Evolutionary conservation across 768 basidiomycete species (phyloP), one percentile per base, ranked within the genome.

Genomic region (Pulveroboletus ravenelii): DNA sequence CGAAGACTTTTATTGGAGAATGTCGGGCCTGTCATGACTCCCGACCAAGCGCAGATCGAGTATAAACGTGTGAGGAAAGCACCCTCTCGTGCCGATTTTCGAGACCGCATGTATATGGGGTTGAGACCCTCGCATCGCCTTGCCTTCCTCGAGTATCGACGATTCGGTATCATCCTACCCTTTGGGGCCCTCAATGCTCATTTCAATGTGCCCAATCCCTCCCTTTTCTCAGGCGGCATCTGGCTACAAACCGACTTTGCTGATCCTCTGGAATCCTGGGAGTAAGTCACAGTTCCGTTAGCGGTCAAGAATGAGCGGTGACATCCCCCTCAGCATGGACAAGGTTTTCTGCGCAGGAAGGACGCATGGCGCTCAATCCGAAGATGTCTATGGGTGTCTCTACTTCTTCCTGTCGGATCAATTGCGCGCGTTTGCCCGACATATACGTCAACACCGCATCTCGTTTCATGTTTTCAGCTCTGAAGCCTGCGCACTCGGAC

Each of bases 211-310:
- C 67, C 73, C 0, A 80, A 79, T 42, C 45, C 74, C n/a, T 68
- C 76, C 31, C 70, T 78, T 41, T 81, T 79, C 55, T 68, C 70
- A 4, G 50, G 68, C 43, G 77, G 80, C 12, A 59, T 67, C 45
- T 81, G 78, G 78, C 55, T 78, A 20, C 65, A 65, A 43, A 57
- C 62, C 14, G 70, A 72, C 32, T 65, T 61, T 30, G 67, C 72
- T 4, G 76, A 73, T 38, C 78, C 80, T 0, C 67, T 81, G 1
- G 68, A 67, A 32, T 74, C 75, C 17, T 82, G 78, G 78, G 72
- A 78, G 76, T 76, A 55, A 60, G 72, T 64, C 12, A 12, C 0
- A 6, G 17, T 52, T 42, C 15, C 14, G 1, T 27, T 23, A 9
- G 2, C 38, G 27, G 32, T 12, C 9, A 32, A 17, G 32, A 17